phyloP scores from a whole-genome alignment of 2,329 filamentous ascomycete species.

The Zelopaecilomyces penicillatus region DNA sequence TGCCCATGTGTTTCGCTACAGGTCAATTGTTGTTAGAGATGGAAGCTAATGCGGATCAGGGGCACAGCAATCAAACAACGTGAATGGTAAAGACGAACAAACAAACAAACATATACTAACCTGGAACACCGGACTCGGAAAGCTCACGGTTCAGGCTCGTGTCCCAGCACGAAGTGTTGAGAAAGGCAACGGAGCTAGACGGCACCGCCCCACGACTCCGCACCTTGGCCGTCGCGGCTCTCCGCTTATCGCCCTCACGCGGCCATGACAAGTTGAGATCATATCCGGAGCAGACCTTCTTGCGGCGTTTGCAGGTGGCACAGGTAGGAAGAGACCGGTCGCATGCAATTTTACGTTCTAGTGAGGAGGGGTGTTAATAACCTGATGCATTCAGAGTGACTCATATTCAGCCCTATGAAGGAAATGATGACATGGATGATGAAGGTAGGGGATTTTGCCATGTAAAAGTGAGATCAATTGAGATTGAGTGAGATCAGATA shows the following conservation, averaged over 20 bases:
- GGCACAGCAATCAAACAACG: too few species aligned
- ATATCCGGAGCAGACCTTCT: slow-evolving; percentile 6
- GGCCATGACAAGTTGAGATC: slow-evolving; percentile 9
- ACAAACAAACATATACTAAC: neutral
- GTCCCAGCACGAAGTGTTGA: slow-evolving; percentile 4
- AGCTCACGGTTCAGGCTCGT: slow-evolving; percentile 4
- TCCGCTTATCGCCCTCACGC: slow-evolving; percentile 3
- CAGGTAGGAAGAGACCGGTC: slow-evolving; percentile 3
- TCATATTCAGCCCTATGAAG: too few species aligned
- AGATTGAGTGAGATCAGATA: too few species aligned
- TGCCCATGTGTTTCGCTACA: neutral
- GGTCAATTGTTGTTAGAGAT: neutral
- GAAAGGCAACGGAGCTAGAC: neutral
- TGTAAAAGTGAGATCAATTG: too few species aligned
- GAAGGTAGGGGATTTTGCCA: too few species aligned
- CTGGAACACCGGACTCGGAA: neutral
- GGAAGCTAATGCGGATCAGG: too few species aligned
- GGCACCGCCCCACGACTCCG: slow-evolving; percentile 1
- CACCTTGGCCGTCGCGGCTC: neutral
- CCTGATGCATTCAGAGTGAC: too few species aligned
- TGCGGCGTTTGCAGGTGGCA: slow-evolving; percentile 5
- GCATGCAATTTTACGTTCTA: slow-evolving; percentile 7
- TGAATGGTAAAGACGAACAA: too few species aligned
- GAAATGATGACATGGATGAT: too few species aligned
- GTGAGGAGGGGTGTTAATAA: too few species aligned